These are phyloP conservation scores for Pyrenophora tritici-repentis DNA, from an alignment of 2,329 filamentous ascomycete genomes.

Conservation along the genomic window DNA sequence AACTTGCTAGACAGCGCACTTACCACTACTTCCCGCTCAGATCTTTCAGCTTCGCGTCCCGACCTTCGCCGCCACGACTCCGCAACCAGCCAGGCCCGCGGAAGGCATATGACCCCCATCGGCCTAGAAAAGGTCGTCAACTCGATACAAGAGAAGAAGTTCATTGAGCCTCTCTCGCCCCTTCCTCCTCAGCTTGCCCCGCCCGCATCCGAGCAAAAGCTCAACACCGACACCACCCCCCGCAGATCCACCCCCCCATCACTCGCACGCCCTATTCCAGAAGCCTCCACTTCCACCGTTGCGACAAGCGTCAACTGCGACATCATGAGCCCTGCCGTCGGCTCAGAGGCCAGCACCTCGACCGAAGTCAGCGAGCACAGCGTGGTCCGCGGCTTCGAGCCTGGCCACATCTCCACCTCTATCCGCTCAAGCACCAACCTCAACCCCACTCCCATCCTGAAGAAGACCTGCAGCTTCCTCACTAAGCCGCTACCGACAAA, in stretches of 20 bases:
- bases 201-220: conserved; percentile 17
- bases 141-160: conserved; percentile 83
- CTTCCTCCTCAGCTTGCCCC: conserved; percentile 49
- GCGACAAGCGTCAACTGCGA: conserved; percentile 50
- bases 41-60: conserved; percentile 63
- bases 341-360: conserved; percentile 67
- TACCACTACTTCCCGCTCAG: conserved; percentile 55
- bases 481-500: conserved; percentile 35
- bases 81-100: conserved; percentile 69
- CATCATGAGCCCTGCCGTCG: conserved; percentile 47
- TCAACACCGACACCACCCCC: conserved; percentile 40
- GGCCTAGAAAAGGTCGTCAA: conserved; percentile 93
- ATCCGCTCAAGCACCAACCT: conserved; percentile 66
- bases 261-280: conserved; percentile 55
- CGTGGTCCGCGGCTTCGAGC: conserved; percentile 85
- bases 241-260: conserved; percentile 49
- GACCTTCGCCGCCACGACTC: conserved; percentile 74
- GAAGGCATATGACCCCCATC: conserved; percentile 88
- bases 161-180: conserved; percentile 63
- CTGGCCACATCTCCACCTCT: conserved; percentile 72
- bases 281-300: conserved; percentile 65
- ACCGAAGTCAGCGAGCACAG: conserved; percentile 67
- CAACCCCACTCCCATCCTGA: conserved; percentile 65
- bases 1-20: conserved; percentile 38
- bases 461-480: conserved; percentile 49